Conservation (phyloP, 805 yeast genomes). For the Huiozyma naganishii region DNA sequence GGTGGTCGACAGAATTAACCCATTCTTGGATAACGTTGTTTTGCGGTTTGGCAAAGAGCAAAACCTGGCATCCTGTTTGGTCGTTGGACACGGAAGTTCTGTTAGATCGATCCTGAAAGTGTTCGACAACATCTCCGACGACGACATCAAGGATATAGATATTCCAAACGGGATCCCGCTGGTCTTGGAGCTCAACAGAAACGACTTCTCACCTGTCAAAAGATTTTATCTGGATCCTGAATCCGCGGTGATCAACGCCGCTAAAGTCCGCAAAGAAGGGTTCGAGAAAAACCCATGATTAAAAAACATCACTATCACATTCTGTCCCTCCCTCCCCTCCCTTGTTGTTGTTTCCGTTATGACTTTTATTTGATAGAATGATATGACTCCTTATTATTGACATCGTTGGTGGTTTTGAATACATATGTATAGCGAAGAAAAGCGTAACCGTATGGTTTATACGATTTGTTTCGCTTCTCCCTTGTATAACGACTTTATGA, state of each 20-base stretch:
- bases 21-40: slow-evolving; percentile 43
- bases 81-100: slow-evolving; percentile 77
- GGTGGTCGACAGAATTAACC: slow-evolving; percentile 57
- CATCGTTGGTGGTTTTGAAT: background rate
- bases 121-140: slow-evolving; percentile 53
- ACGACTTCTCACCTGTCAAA: slow-evolving; percentile 34
- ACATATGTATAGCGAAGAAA: too few relatives aligned
- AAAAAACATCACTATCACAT: too few relatives aligned
- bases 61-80: slow-evolving; percentile 44
- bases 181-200: slow-evolving; percentile 49
- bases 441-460: too few relatives aligned
- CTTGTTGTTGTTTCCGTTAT: background rate
- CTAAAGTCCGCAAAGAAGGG: slow-evolving; percentile 72
- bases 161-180: slow-evolving; percentile 81
- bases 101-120: slow-evolving; percentile 66
- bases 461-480: too few relatives aligned
- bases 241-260: slow-evolving; percentile 68
- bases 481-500: too few relatives aligned
- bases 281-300: slow-evolving; percentile 26
- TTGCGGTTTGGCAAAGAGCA: slow-evolving; percentile 36
- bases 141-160: slow-evolving; percentile 60
- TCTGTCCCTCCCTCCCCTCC: too few relatives aligned
- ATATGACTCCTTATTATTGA: background rate
- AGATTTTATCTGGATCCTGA: slow-evolving; percentile 71
- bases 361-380: background rate